Evolutionary conservation across 768 basidiomycete genomes (phyloP).

Genomic region (Albatrellus ellisii): DNA sequence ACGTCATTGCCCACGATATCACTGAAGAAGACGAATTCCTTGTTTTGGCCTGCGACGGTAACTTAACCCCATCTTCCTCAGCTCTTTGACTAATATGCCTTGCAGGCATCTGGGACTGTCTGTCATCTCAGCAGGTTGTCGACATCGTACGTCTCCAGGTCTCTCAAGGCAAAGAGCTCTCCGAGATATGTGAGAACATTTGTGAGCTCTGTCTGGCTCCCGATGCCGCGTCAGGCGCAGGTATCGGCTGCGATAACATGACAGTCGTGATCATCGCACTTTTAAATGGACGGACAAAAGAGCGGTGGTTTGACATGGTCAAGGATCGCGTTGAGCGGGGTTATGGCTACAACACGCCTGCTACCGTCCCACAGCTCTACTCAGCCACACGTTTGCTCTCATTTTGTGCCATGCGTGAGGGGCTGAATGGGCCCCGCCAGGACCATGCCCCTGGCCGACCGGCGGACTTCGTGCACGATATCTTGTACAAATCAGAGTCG

Average conservation of each 20-base stretch:
- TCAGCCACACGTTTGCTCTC: conserved; percentile 46
- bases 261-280: conserved; percentile 86
- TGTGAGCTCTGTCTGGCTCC: conserved; percentile 93
- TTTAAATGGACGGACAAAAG: conserved; percentile 74
- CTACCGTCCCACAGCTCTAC: conserved; percentile 64
- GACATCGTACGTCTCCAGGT: conserved; percentile 79
- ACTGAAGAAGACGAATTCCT: conserved; percentile 92
- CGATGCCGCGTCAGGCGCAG: conserved; percentile 78
- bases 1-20: conserved; percentile 70
- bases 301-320: conserved; percentile 90
- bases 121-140: conserved; percentile 85
- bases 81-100: conserved; percentile 6
- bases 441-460: conserved; percentile 11
- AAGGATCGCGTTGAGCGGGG: conserved; percentile 64
- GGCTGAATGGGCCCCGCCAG: conserved; percentile 32
- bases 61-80: conserved; percentile 13
- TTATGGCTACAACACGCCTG: conserved; percentile 72
- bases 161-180: conserved; percentile 62
- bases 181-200: conserved; percentile 80
- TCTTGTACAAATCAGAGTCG: conserved; percentile 47
- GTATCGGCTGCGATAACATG: conserved; percentile 99
- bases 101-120: conserved; percentile 97
- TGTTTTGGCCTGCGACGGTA: conserved; percentile 95
- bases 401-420: conserved; percentile 49
- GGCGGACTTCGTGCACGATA: conserved; percentile 23